phyloP scores from a whole-genome alignment of 208 protist genomes.

The Porcisia hertigi region DNA sequence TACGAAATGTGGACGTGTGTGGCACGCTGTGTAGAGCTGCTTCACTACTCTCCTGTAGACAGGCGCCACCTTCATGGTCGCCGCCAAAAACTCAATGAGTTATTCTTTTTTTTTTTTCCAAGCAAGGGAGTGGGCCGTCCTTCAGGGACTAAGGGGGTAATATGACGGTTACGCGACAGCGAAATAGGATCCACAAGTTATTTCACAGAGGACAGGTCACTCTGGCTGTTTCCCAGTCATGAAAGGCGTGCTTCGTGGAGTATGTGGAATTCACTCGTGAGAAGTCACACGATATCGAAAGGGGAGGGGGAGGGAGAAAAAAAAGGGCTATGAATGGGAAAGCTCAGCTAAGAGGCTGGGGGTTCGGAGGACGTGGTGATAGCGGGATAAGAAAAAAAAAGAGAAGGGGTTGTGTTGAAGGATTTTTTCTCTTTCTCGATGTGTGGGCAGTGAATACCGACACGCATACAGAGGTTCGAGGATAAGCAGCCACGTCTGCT shows the following conservation, averaged over 20 bases:
- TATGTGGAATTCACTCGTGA: not conserved
- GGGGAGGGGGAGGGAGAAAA: too few relatives aligned
- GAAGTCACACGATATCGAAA: too few relatives aligned
- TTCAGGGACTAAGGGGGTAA: not conserved
- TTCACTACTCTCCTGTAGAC: slow-evolving; percentile 71
- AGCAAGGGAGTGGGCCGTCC: not conserved
- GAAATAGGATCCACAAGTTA: not conserved
- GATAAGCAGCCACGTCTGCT: not conserved
- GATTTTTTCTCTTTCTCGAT: too few relatives aligned
- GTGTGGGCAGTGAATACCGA: not conserved
- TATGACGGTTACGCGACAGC: not conserved
- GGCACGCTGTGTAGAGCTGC: slow-evolving; percentile 43
- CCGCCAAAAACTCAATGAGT: too few relatives aligned
- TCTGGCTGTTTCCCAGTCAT: not conserved
- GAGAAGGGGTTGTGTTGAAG: not conserved
- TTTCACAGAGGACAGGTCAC: not conserved
- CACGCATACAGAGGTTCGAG: not conserved
- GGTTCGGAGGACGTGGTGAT: not conserved
- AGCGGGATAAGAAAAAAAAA: not conserved
- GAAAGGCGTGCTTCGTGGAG: not conserved
- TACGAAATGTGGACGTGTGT: slow-evolving; percentile 56
- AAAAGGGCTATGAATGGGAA: not conserved
- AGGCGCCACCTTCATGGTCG: slow-evolving; percentile 47
- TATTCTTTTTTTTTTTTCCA: not conserved
- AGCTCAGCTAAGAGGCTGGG: not conserved